These are phyloP conservation scores for Lasiosphaeria miniovina DNA, from an alignment of 495 filamentous ascomycete species.

Conservation along the genomic window DNA sequence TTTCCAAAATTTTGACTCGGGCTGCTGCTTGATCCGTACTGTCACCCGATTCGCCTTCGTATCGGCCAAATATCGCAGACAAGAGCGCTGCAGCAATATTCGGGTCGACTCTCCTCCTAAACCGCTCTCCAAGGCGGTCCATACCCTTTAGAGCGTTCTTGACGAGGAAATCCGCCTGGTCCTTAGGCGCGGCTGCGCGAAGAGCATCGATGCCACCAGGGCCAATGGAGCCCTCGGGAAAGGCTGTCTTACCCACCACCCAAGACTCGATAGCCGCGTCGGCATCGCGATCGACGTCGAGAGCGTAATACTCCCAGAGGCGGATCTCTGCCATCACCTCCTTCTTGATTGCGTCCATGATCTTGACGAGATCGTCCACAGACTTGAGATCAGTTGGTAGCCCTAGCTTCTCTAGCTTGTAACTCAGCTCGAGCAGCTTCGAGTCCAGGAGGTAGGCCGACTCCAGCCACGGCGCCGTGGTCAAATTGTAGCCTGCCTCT, in stretches of 20 bases:
- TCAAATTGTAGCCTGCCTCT: constrained; percentile 91
- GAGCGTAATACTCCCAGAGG: constrained; percentile 90
- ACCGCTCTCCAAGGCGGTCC: constrained; percentile 75
- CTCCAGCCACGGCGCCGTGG: constrained; percentile 90
- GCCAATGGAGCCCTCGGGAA: constrained; percentile 43
- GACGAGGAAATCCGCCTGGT: constrained; percentile 52
- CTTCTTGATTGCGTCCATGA: constrained; percentile 82
- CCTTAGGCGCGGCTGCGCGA: constrained; percentile 32
- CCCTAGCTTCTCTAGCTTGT: constrained; percentile 61
- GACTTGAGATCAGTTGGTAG: constrained; percentile 71
- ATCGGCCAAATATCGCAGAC: constrained; percentile 65
- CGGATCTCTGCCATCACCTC: constrained; percentile 70
- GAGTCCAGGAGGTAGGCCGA: constrained; percentile 85
- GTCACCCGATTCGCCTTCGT: constrained; percentile 47
- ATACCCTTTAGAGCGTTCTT: constrained; percentile 62
- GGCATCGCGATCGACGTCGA: constrained; percentile 73
- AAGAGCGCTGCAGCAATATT: constrained; percentile 65
- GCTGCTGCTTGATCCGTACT: constrained; percentile 44
- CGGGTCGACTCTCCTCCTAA: constrained; percentile 65
- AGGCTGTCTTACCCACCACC: constrained; percentile 52
- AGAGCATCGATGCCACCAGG: constrained; percentile 47
- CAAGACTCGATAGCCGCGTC: constrained; percentile 68
- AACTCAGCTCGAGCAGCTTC: constrained; percentile 73
- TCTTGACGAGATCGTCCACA: constrained; percentile 68
- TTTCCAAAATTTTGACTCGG: constrained; percentile 49